A percentile compares a stretch with the other conserved stretches of the same genome.
Conservation (phyloP, 208 protist species). For the Trypanosoma vivax region DNA sequence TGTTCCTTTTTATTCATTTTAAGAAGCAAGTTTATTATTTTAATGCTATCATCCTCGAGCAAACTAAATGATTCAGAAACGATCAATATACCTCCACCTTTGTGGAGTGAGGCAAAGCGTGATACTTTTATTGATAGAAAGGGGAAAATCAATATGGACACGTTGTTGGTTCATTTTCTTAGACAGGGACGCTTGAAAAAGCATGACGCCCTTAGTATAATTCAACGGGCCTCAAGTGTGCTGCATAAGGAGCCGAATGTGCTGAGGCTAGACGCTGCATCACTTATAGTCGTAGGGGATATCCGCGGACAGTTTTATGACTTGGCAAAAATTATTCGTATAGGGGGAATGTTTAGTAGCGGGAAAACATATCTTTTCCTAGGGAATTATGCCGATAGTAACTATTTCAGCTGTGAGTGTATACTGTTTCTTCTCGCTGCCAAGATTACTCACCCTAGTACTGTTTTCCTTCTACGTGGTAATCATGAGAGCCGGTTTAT, state of each 20-base stretch:
- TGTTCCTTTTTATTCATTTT: conserved; percentile 2
- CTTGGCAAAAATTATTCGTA: conserved; percentile 72
- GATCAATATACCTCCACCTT: conserved; percentile 13
- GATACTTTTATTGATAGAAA: conserved; percentile 16
- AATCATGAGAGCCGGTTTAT: conserved; percentile 87
- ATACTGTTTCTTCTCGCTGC: conserved; percentile 94
- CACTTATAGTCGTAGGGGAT: conserved; percentile 89
- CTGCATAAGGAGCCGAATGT: conserved; percentile 58
- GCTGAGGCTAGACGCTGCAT: conserved; percentile 30
- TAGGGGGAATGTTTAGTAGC: conserved; percentile 42
- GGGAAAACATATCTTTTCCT: conserved; percentile 97
- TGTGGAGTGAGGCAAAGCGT: conserved; percentile 24
- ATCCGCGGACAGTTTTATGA: conserved; percentile 93
- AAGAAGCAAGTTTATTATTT: neutral
- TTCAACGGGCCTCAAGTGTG: conserved; percentile 40
- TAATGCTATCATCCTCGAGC: conserved; percentile 11
- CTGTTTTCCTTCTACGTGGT: conserved; percentile 92
- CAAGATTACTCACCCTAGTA: conserved; percentile 89
- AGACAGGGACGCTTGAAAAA: conserved; percentile 32
- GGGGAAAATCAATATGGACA: conserved; percentile 28
- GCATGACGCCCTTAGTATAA: conserved; percentile 49
- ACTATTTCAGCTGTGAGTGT: conserved; percentile 96
- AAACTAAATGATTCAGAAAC: neutral
- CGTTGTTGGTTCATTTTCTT: conserved; percentile 66
- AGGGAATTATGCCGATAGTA: conserved; percentile 97